Conservation (phyloP, 371 early-diverging fungal genomes). For the Apophysomyces variabilis region DNA sequence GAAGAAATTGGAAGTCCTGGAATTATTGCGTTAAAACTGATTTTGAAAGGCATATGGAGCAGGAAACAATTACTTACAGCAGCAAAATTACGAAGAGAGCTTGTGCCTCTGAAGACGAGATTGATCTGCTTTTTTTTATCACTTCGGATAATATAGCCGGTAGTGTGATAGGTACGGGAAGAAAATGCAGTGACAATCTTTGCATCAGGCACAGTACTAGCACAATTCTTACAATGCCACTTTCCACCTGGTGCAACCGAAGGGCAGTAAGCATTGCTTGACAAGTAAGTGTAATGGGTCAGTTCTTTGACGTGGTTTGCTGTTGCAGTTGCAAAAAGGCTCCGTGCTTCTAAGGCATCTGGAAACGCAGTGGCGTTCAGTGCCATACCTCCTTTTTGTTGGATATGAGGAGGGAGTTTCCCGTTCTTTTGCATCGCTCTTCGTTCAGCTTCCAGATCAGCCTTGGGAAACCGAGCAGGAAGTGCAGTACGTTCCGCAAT, state of each 20-base stretch:
- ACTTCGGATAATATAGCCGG: conserved; percentile 23
- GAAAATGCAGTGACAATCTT: conserved; percentile 21
- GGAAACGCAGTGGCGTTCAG: conserved; percentile 7
- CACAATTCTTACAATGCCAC: conserved; percentile 24
- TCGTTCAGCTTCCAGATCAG: conserved; percentile 27
- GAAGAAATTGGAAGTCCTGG: conserved; percentile 18
- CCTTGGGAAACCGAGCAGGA: conserved; percentile 28
- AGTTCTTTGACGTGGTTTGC: conserved; percentile 13
- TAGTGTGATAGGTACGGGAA: conserved; percentile 19
- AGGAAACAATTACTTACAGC: conserved; percentile 17
- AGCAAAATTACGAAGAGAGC: conserved; percentile 23
- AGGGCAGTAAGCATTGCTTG: conserved; percentile 24
- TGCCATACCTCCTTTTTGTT: neutral
- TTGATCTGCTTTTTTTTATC: conserved; percentile 25
- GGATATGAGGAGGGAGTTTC: conserved; percentile 9
- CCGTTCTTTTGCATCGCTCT: conserved; percentile 22
- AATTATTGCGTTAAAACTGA: neutral
- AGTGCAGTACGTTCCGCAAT: conserved; percentile 31
- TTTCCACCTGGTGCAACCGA: conserved; percentile 19
- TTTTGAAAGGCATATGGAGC: neutral
- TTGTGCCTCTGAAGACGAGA: conserved; percentile 27
- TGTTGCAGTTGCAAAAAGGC: conserved; percentile 7
- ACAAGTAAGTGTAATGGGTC: conserved; percentile 18
- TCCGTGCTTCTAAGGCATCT: neutral
- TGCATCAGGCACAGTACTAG: conserved; percentile 6